phyloP scores from a whole-genome alignment of 208 protist genomes.

The Leishmania amazonensis region DNA sequence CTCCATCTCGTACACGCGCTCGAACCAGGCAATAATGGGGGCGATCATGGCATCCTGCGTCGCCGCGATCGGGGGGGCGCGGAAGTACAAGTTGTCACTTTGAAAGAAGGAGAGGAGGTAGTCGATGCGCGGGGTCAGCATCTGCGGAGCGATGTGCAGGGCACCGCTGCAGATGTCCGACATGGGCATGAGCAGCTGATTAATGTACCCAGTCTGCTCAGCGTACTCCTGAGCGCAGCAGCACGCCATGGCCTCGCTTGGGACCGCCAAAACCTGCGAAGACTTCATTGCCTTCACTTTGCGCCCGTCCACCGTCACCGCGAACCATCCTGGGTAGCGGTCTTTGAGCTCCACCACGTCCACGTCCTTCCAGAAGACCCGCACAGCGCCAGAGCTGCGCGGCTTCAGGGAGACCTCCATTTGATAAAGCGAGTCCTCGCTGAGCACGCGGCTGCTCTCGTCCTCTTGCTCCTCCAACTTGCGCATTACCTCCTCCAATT shows the following conservation, averaged over 20 bases:
- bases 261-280: slow-evolving; percentile 65
- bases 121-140: slow-evolving; percentile 86
- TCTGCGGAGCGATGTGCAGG: slow-evolving; percentile 84
- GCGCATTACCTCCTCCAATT: slow-evolving; percentile 69
- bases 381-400: slow-evolving; percentile 58
- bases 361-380: slow-evolving; percentile 91
- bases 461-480: slow-evolving; percentile 71
- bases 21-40: slow-evolving; percentile 85
- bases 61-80: slow-evolving; percentile 65
- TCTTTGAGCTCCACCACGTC: slow-evolving; percentile 65
- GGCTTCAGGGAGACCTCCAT: slow-evolving; percentile 89
- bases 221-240: slow-evolving; percentile 88
- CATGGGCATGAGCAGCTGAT: slow-evolving; percentile 92
- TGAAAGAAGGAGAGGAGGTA: slow-evolving; percentile 93
- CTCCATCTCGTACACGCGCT: slow-evolving; percentile 60
- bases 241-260: slow-evolving; percentile 85
- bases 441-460: slow-evolving; percentile 74
- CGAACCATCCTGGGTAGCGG: slow-evolving; percentile 73
- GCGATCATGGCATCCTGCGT: slow-evolving; percentile 77
- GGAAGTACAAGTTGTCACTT: slow-evolving; percentile 93
- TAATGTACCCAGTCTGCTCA: slow-evolving; percentile 81
- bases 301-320: slow-evolving; percentile 85
- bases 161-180: slow-evolving; percentile 89
- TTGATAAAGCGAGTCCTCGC: slow-evolving; percentile 88
- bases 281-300: slow-evolving; percentile 92